Base-by-base conservation (phyloP, 2,329 filamentous ascomycete species). In the Hypoxylon sp. region DNA sequence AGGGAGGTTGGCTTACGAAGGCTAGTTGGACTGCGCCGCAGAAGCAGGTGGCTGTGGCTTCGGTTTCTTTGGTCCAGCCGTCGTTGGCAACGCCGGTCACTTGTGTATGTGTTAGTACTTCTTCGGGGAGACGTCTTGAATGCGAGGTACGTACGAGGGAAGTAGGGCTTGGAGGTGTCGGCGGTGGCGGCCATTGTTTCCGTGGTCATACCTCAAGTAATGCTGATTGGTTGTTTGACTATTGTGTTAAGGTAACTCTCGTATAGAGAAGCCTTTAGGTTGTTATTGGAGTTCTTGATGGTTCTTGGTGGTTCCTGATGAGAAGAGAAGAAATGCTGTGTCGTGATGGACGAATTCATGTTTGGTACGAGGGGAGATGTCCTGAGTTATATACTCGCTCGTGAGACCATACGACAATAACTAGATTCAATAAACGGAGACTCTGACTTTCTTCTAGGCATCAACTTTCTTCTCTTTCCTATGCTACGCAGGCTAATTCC, bases 21-120 rank as follows among this genome's bases (percentile, higher is more conserved):
- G 78, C 70, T 1, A 87, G 73, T 60, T 87, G 85, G 0, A 88
- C 82, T 7, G 81, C 75, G 19, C 85, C 85, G 64, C 86, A 88
- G 70, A 81, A 86, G 69, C 85, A 89, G 0, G 85, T 87, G 0
- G 85, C 84, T 5, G 85, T 87, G 3, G 85, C 85, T 68, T 80
- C 76, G 11, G 77, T 73, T 1, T 81, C 77, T 0, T 58, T 83
- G 0, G 80, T 82, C 75, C 77, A 82, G 48, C 82, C 80, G 57
- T 84, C 80, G 11, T 69, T 64, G 46, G 75, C 75, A 1, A 70
- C n/a, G 19, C 78, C 74, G 7, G 78, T 73, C 0, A 79, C 67
- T 10, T 80, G 80, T 51, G 84, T 62, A 34, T 61, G 67, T 1
- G 68, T 41, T 41, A 41, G 37, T 19, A 17, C 37, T 19, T 41